phyloP scores from a whole-genome alignment of 2,329 filamentous ascomycete species.

The Stachybotrys chlorohalonatus region DNA sequence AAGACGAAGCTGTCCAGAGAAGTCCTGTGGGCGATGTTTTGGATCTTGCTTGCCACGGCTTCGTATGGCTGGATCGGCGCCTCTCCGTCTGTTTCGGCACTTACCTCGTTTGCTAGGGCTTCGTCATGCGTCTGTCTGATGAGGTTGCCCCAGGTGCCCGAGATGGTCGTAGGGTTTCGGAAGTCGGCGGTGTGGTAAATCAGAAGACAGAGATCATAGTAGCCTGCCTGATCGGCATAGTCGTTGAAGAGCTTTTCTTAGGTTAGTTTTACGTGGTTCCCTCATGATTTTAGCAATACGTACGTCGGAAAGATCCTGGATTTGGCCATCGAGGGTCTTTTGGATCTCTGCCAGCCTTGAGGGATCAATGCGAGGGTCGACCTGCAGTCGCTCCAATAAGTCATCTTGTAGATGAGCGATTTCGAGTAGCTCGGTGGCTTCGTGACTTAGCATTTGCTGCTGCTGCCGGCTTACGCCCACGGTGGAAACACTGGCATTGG shows the following conservation, averaged over 20 bases:
- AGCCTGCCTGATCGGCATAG: constrained; percentile 83
- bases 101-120: constrained; percentile 31
- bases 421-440: constrained; percentile 79
- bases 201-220: constrained; percentile 86
- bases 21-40: constrained; percentile 56
- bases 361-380: constrained; percentile 59
- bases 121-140: constrained; percentile 63
- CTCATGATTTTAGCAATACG: constrained; percentile 21
- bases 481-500: constrained; percentile 80
- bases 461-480: constrained; percentile 68
- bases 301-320: constrained; percentile 69
- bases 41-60: constrained; percentile 53
- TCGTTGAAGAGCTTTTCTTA: constrained; percentile 75
- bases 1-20: constrained; percentile 59
- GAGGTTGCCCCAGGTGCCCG: constrained; percentile 74
- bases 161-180: constrained; percentile 77
- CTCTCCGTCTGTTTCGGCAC: constrained; percentile 29
- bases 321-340: constrained; percentile 63
- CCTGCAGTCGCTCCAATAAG: constrained; percentile 65
- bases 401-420: constrained; percentile 95
- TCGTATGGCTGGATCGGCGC: constrained; percentile 56
- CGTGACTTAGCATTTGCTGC: constrained; percentile 77
- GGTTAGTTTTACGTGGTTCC: constrained; percentile 7
- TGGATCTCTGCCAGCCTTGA: constrained; percentile 58
- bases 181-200: constrained; percentile 92